Evolutionary conservation across 495 filamentous ascomycete species (phyloP).

Genomic region (Annulohypoxylon maeteangense): DNA sequence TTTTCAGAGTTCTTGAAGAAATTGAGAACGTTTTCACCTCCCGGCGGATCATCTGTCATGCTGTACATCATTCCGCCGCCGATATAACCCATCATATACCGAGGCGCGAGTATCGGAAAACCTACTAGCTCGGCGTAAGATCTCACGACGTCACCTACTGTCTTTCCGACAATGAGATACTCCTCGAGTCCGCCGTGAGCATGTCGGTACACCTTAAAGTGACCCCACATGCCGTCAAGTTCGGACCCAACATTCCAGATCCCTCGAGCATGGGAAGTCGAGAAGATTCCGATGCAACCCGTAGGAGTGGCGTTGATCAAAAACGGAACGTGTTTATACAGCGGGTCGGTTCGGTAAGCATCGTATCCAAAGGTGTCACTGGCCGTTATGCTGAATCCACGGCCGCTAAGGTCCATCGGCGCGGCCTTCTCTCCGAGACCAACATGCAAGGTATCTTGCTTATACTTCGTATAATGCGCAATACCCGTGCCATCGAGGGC

Average conservation of each 20-base stretch:
- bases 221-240: constrained; percentile 76
- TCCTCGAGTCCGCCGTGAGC: constrained; percentile 76
- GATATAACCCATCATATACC: constrained; percentile 76
- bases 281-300: constrained; percentile 73
- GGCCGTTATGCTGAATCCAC: constrained; percentile 71
- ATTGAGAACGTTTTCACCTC: constrained; percentile 65
- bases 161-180: constrained; percentile 73
- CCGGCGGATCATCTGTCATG: constrained; percentile 70
- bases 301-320: constrained; percentile 69
- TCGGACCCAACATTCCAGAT: constrained; percentile 75
- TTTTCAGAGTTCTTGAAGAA: constrained; percentile 69
- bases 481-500: constrained; percentile 66
- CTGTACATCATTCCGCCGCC: constrained; percentile 77
- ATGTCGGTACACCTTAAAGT: constrained; percentile 76
- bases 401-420: constrained; percentile 75
- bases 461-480: constrained; percentile 69
- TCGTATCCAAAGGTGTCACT: constrained; percentile 79
- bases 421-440: constrained; percentile 76
- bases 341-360: constrained; percentile 72
- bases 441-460: constrained; percentile 68
- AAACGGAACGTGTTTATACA: constrained; percentile 79
- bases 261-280: constrained; percentile 69
- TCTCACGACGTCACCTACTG: constrained; percentile 69
- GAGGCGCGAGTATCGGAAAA: constrained; percentile 70
- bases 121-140: constrained; percentile 73